Base-by-base conservation (phyloP, 192 early-diverging fungal species). In the Fimicolochytrium jonesii region DNA sequence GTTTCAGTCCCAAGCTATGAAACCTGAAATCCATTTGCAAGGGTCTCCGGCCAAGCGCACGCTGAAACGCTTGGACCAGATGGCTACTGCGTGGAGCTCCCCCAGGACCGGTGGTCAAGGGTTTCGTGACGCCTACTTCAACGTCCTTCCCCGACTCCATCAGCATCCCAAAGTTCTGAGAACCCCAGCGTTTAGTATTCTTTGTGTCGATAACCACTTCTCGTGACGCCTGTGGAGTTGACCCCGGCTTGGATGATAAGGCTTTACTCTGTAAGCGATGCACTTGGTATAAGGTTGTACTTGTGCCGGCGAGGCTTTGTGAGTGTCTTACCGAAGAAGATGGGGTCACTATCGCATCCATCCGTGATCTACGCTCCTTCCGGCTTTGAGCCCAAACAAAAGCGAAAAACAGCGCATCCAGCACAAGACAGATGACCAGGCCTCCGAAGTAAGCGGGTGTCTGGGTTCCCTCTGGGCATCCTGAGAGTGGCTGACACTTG, bases 11-110 rank as follows among this genome's bases (percentile, higher is more conserved):
- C 48, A 80, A 25, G 35, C 66, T 63, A 25, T 76, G 55, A 52
- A 78, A 80, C 20, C 43, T 28, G 43, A 80, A 69, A 31, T 77
- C 52, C 56, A 79, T 68, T 11, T 64, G 59, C 34, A 76, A 15
- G 33, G 13, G 39, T 23, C 25, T 17, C 2, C 34, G 44, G 32
- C 44, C 46, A 15, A 35, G 34, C 31, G 51, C 52, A 31, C 42
- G 5, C 28, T 17, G 20, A 20, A 56, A 56, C 3, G 53, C 64
- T 13, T 52, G 30, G 15, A 54, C 61, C 4, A 54, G 23, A 20
- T 17, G 41, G n/a, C n/a, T n/a, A n/a, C n/a, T n/a, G n/a, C n/a
- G n/a, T n/a, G n/a, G n/a, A n/a, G n/a, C n/a, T n/a, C n/a, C n/a
- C n/a, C n/a, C n/a, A n/a, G n/a, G 11, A 22, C 9, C 11, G 11